These are phyloP conservation scores for Drechslera avenae DNA, from an alignment of 2,329 filamentous ascomycete genomes.

Conservation along the genomic window DNA sequence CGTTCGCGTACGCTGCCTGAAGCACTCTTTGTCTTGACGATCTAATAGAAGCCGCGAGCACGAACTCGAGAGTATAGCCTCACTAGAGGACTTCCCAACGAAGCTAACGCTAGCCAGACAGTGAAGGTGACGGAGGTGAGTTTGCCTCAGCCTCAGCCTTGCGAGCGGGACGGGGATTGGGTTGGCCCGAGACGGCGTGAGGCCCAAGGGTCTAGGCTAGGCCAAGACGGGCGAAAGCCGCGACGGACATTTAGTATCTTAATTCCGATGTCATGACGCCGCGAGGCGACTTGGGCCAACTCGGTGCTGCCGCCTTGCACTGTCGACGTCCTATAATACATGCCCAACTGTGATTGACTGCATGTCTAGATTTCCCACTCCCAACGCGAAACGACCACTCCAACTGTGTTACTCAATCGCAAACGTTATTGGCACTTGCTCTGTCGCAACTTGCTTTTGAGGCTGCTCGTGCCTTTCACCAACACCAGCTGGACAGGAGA, in stretches of 20 bases:
- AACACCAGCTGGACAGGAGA: slow-evolving; percentile 26
- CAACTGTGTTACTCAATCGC: not conserved
- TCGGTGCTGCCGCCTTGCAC: too few species aligned
- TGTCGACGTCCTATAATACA: too few species aligned
- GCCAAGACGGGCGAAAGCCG: slow-evolving; percentile 12
- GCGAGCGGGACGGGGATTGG: not conserved
- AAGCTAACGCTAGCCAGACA: slow-evolving; percentile 1
- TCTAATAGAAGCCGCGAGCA: too few species aligned
- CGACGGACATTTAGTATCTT: slow-evolving; percentile 2
- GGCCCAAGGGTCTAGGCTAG: slow-evolving; percentile 13
- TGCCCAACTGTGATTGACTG: too few species aligned
- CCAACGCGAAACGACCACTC: not conserved
- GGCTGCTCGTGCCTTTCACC: slow-evolving; percentile 14
- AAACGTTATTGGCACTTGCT: not conserved
- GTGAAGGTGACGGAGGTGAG: slow-evolving; percentile 11
- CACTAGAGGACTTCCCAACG: not conserved
- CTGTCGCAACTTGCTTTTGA: not conserved
- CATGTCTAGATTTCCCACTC: not conserved
- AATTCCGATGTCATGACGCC: slow-evolving; percentile 22
- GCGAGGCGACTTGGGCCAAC: slow-evolving; percentile 5
- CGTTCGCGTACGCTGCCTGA: not conserved
- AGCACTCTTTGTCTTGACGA: not conserved
- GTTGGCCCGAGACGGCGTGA: slow-evolving; percentile 3
- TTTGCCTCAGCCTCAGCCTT: slow-evolving; percentile 4
- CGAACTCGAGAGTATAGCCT: too few species aligned